These are phyloP conservation scores for Talaromyces sp. DNA, from an alignment of 2,329 filamentous ascomycete species.

Conservation along the genomic window DNA sequence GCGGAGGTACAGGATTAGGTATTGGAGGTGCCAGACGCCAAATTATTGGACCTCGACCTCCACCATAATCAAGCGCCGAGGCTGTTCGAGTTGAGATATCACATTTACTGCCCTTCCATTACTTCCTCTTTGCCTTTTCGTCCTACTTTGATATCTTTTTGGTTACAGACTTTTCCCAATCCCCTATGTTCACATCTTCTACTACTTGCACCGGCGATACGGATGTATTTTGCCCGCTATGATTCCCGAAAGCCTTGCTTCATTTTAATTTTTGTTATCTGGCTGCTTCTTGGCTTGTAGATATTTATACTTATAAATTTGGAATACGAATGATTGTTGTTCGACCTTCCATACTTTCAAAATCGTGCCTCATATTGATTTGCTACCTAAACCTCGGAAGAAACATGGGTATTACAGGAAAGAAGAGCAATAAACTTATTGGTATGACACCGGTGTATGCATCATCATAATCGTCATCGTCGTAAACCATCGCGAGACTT, in stretches of 20 bases:
- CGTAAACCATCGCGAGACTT: constrained; percentile 8
- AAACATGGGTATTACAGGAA: too few species aligned
- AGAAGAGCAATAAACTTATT: too few species aligned
- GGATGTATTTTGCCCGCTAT: constrained; percentile 13
- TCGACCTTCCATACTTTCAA: not conserved
- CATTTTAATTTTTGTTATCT: constrained; percentile 2
- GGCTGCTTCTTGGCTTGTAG: constrained; percentile 7
- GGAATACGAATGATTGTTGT: not conserved
- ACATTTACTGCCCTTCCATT: not conserved
- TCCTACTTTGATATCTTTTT: not conserved
- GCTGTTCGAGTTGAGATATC: not conserved
- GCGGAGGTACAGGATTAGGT: constrained; percentile 52
- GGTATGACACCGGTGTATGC: not conserved
- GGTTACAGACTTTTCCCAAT: not conserved
- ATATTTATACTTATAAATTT: constrained; percentile 4
- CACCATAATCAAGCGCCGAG: too few species aligned
- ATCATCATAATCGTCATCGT: constrained; percentile 11
- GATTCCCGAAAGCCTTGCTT: constrained; percentile 10
- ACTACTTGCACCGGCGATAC: constrained; percentile 18
- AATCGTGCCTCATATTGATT: too few species aligned
- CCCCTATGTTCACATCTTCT: not conserved
- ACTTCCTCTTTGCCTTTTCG: not conserved
- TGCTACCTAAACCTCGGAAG: too few species aligned
- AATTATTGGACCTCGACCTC: constrained; percentile 64
- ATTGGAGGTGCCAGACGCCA: constrained; percentile 62